Evolutionary conservation across 371 early-diverging fungal species (phyloP).

Genomic region (Dichotomocladium elegans): DNA sequence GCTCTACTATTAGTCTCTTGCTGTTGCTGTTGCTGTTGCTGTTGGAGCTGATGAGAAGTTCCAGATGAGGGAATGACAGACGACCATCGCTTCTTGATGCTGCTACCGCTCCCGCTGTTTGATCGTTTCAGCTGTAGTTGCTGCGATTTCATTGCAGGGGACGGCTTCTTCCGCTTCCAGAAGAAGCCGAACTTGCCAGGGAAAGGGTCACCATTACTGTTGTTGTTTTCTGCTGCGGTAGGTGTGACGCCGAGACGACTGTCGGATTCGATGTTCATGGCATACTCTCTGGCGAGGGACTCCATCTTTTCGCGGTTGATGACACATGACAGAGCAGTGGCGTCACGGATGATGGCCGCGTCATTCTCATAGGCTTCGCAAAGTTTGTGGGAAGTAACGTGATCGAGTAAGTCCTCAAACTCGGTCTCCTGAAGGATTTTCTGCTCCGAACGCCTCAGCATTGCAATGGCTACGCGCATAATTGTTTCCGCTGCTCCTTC

Average conservation of each 20-base stretch:
- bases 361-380: slow-evolving; percentile 75
- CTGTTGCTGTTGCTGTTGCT: not conserved
- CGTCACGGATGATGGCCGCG: slow-evolving; percentile 71
- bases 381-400: slow-evolving; percentile 67
- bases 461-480: slow-evolving; percentile 85
- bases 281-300: slow-evolving; percentile 59
- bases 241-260: not conserved
- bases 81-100: not conserved
- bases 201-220: slow-evolving; percentile 8
- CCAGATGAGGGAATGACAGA: not conserved
- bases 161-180: slow-evolving; percentile 13
- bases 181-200: slow-evolving; percentile 9
- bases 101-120: not conserved
- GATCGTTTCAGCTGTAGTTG: slow-evolving; percentile 9
- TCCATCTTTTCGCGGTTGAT: slow-evolving; percentile 72
- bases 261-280: slow-evolving; percentile 28
- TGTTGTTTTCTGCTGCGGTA: slow-evolving; percentile 27
- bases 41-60: not conserved
- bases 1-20: not conserved
- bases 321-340: slow-evolving; percentile 62
- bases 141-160: slow-evolving; percentile 13
- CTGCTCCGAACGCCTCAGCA: slow-evolving; percentile 73
- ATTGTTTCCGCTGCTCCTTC: slow-evolving; percentile 86
- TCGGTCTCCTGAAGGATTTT: slow-evolving; percentile 66
- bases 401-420: slow-evolving; percentile 82